Conservation (phyloP, 2,329 filamentous ascomycete species). For the Xylariaceae sp. region DNA sequence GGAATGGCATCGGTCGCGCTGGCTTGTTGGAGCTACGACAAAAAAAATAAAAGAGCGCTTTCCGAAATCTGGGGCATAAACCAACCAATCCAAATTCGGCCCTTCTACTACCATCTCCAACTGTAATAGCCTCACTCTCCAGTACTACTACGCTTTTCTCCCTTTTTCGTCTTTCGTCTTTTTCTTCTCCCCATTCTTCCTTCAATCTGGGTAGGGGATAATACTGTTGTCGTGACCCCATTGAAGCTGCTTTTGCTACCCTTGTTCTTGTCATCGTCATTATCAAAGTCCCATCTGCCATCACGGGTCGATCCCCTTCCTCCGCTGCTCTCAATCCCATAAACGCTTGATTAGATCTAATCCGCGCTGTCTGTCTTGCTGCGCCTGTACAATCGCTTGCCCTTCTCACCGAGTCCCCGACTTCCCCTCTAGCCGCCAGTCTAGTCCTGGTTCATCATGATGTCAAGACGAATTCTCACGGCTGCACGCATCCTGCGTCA, state of each 20-base stretch:
- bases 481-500: slow-evolving; percentile 51
- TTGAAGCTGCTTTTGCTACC: neutral
- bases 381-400: neutral
- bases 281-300: too few species aligned
- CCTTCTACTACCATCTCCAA: slow-evolving; percentile 16
- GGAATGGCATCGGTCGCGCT: too few species aligned
- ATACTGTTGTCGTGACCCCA: neutral
- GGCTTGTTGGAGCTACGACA: slow-evolving; percentile 7
- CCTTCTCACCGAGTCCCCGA: slow-evolving; percentile 3
- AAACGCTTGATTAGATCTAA: too few species aligned
- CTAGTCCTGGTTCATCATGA: slow-evolving; percentile 33
- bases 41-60: slow-evolving; percentile 25
- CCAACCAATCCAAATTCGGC: slow-evolving; percentile 18
- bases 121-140: slow-evolving; percentile 28
- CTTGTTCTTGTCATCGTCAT: too few species aligned
- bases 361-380: neutral
- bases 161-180: neutral
- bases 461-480: slow-evolving; percentile 46
- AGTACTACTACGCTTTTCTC: neutral
- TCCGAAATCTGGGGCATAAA: slow-evolving; percentile 22
- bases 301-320: neutral
- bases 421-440: neutral
- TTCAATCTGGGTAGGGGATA: too few species aligned
- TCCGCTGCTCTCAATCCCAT: neutral
- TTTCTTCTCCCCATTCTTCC: neutral